Evolutionary conservation across 306 rosid species (phyloP), one percentile per base, ranked within the genome.

Genomic region (Cucumis melo): DNA sequence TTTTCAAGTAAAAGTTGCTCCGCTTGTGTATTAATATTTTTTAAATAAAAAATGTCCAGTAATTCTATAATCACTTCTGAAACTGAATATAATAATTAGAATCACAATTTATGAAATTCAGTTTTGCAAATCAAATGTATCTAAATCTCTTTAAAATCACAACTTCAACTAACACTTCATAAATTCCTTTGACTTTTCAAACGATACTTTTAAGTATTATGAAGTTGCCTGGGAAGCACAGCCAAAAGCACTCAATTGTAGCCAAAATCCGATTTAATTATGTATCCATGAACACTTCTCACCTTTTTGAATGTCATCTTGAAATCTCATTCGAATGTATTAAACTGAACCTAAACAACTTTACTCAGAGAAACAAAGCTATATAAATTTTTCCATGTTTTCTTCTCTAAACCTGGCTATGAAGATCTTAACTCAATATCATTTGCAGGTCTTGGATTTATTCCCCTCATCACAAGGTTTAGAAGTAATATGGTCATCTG

Each of bases 401-500:
- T 46, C 75, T 46, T 24, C 58, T 70, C 57, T 23, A 46, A 46
- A 24, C 56, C 5, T 7, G 7, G 42, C 39, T 24, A 71, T 48
- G 21, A 10, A 48, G 15, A 23, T 32, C 15, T 71, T 13, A 12
- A 42, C 34, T 20, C 10, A 41, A 70, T 21, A 21, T 23, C 39
- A 13, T 46, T 6, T 2, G 4, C 84, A 93, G 97, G 97, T 94
- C 73, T 78, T 89, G 74, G 83, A 84, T 23, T 78, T 94, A 77
- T 94, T 94, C 82, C 99, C 99, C 76, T 94, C 99, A 50, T 82
- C 96, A 44, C 99, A 94, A 88, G 99, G 99, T 77, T 84, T 94
- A 83, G 96, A 94, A 80, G 89, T 94, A 78, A 90, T 86, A 53
- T 94, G 99, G 99, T 94, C 99, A 46, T 94, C 99, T 2, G 96